phyloP scores from a whole-genome alignment of 2,329 filamentous ascomycete species.

The Domatiomyces catenatus region DNA sequence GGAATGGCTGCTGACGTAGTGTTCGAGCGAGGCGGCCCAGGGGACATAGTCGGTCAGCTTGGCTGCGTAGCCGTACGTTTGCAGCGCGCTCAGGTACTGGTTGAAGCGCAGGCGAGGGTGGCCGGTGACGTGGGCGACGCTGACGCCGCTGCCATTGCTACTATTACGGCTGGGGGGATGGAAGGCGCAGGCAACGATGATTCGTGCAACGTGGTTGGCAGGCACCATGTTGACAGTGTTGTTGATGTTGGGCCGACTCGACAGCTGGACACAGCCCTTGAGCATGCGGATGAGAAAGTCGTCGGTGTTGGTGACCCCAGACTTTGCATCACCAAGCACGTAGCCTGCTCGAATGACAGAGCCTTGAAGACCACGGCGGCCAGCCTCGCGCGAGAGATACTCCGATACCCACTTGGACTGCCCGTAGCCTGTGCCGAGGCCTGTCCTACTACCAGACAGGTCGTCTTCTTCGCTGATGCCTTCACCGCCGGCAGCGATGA shows the following conservation, averaged over 20 bases:
- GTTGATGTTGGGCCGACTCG: slow-evolving; percentile 54
- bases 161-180: slow-evolving; percentile 33
- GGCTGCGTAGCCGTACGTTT: slow-evolving; percentile 57
- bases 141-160: slow-evolving; percentile 24
- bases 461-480: slow-evolving; percentile 63
- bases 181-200: slow-evolving; percentile 60
- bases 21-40: slow-evolving; percentile 54
- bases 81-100: slow-evolving; percentile 56
- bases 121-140: slow-evolving; percentile 62
- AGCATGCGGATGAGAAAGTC: slow-evolving; percentile 78
- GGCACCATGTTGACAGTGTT: slow-evolving; percentile 87
- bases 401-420: slow-evolving; percentile 77
- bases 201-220: slow-evolving; percentile 65
- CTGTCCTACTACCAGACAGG: slow-evolving; percentile 57
- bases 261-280: slow-evolving; percentile 76
- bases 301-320: slow-evolving; percentile 63
- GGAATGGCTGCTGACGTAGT: slow-evolving; percentile 49
- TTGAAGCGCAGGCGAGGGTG: slow-evolving; percentile 67
- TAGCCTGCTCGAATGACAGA: slow-evolving; percentile 73
- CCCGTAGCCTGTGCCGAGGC: slow-evolving; percentile 75
- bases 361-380: slow-evolving; percentile 57
- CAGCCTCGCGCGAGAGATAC: slow-evolving; percentile 62
- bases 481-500: slow-evolving; percentile 43
- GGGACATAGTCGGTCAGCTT: slow-evolving; percentile 51
- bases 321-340: slow-evolving; percentile 56